phyloP scores from a whole-genome alignment of 768 basidiomycete species.

The Termitomyces sp. region DNA sequence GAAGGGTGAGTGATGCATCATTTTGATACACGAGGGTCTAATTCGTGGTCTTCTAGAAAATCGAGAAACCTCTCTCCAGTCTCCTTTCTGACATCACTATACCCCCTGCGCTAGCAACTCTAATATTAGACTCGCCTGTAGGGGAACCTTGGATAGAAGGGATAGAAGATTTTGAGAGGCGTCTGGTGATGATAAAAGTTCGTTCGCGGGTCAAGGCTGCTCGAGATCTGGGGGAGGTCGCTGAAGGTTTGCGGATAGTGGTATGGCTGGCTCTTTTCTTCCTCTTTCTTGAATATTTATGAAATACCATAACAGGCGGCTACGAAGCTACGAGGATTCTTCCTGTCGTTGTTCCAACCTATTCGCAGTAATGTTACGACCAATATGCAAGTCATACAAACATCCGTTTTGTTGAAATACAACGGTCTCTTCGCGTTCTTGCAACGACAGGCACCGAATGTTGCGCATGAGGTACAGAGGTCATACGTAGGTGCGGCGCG shows the following conservation, averaged over 20 bases:
- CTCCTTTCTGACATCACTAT: conserved; percentile 80
- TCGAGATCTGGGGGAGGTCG: conserved; percentile 75
- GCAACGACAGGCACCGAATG: conserved; percentile 72
- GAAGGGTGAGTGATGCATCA: conserved; percentile 55
- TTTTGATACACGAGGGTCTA: neutral
- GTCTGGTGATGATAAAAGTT: conserved; percentile 62
- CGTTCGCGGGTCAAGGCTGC: conserved; percentile 86
- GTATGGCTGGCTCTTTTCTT: conserved; percentile 40
- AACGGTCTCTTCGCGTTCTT: conserved; percentile 80
- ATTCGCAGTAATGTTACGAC: conserved; percentile 82
- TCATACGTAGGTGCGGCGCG: conserved; percentile 82
- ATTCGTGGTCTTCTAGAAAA: conserved; percentile 52
- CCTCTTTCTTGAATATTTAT: neutral
- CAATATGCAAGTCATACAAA: conserved; percentile 92
- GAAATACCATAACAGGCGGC: conserved; percentile 58
- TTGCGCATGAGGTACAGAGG: conserved; percentile 85
- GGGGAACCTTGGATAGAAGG: conserved; percentile 85
- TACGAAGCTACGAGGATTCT: conserved; percentile 83
- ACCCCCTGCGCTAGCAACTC: conserved; percentile 71
- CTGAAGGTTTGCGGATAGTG: conserved; percentile 85
- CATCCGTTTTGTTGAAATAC: conserved; percentile 82
- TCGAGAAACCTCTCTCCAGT: conserved; percentile 82
- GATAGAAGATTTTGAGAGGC: conserved; percentile 77
- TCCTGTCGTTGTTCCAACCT: conserved; percentile 79
- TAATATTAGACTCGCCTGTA: conserved; percentile 82